These are phyloP conservation scores for Naganishia randhawae DNA, from an alignment of 768 basidiomycete species.

Conservation along the genomic window DNA sequence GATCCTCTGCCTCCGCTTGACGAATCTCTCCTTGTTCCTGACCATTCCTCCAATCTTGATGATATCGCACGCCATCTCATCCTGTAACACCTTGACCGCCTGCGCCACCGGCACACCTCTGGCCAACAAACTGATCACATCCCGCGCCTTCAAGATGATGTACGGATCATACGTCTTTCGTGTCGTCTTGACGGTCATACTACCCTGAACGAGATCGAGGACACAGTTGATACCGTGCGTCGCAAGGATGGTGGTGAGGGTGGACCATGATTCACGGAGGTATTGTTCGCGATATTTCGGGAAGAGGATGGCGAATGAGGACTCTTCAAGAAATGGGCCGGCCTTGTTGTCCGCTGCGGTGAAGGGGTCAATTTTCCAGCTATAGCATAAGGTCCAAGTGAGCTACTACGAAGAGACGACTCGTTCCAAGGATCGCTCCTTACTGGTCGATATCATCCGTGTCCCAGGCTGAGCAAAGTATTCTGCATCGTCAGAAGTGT, in stretches of 20 bases:
- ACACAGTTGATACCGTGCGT: conserved; percentile 79
- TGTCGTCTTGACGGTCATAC: conserved; percentile 95
- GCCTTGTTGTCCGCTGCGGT: conserved; percentile 67
- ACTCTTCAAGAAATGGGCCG: conserved; percentile 83
- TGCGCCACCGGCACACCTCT: conserved; percentile 72
- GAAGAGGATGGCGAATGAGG: conserved; percentile 94
- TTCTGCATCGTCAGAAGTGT: not conserved
- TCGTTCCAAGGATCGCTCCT: too few relatives aligned
- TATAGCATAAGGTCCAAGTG: conserved; percentile 41
- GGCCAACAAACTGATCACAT: conserved; percentile 90
- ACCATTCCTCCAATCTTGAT: conserved; percentile 95
- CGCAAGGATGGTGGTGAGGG: conserved; percentile 66
- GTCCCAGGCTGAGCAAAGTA: conserved; percentile 74
- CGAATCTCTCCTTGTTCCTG: conserved; percentile 92
- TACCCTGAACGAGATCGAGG: conserved; percentile 90
- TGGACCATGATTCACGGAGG: conserved; percentile 88
- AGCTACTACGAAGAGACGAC: too few relatives aligned
- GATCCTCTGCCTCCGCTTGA: conserved; percentile 90
- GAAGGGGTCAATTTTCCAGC: conserved; percentile 88
- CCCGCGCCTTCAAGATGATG: conserved; percentile 89
- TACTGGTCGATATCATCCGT: conserved; percentile 93
- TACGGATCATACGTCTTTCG: conserved; percentile 97
- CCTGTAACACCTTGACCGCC: conserved; percentile 84
- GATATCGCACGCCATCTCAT: conserved; percentile 86
- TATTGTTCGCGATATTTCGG: conserved; percentile 95